Conservation (phyloP, 352 stramenopile genomes). For the Globisporangium polare region DNA sequence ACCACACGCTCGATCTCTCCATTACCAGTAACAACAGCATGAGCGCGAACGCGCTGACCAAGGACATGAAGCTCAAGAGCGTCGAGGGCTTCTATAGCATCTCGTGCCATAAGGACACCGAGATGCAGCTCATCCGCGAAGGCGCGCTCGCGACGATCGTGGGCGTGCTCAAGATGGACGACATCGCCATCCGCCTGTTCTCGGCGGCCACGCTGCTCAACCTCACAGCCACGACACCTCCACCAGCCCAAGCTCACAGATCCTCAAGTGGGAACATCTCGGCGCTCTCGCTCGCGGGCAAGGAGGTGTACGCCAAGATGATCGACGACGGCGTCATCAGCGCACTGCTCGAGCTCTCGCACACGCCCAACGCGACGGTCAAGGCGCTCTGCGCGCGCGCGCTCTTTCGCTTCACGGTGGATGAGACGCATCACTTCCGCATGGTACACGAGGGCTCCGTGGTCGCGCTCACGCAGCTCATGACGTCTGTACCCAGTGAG, state of each 20-base stretch:
- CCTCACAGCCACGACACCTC: constrained; percentile 28
- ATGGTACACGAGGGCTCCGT: constrained; percentile 80
- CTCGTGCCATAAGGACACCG: constrained; percentile 70
- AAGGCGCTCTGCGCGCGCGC: constrained; percentile 68
- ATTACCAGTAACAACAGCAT: constrained; percentile 13
- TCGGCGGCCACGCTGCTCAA: constrained; percentile 76
- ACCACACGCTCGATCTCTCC: constrained; percentile 24
- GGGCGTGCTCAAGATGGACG: constrained; percentile 65
- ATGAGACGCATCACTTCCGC: constrained; percentile 71
- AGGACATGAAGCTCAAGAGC: constrained; percentile 75
- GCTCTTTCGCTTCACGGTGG: constrained; percentile 67
- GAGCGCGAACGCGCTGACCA: constrained; percentile 32
- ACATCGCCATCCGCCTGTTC: constrained; percentile 58
- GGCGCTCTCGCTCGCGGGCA: constrained; percentile 24
- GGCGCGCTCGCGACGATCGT: constrained; percentile 55
- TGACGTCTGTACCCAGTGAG: constrained; percentile 40
- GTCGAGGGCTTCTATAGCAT: constrained; percentile 78
- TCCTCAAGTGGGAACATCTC: constrained; percentile 8
- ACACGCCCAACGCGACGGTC: constrained; percentile 54
- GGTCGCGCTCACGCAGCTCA: constrained; percentile 56
- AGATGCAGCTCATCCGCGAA: constrained; percentile 68
- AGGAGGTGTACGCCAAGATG: constrained; percentile 62
- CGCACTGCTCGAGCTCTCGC: constrained; percentile 59
- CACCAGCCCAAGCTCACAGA: not conserved
- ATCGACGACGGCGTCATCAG: constrained; percentile 66